A percentile compares a stretch with the other conserved stretches of the same genome.
Evolutionary conservation across 176 grass and related monocot genomes (phyloP).

Genomic region (Raddia guianensis): DNA sequence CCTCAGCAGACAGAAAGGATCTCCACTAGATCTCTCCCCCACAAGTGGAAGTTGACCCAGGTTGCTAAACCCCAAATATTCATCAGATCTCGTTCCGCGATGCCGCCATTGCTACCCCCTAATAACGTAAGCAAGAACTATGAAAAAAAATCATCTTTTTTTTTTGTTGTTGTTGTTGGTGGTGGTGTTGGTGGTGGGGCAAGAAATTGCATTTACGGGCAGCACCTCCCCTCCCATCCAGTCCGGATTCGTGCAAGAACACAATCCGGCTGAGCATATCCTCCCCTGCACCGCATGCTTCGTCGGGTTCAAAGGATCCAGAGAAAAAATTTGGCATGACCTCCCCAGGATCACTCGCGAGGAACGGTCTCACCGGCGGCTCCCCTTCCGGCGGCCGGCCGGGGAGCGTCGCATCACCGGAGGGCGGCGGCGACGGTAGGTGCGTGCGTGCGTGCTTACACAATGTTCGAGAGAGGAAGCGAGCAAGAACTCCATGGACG

Average conservation of each 20-base stretch:
- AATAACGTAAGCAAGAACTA: conserved; percentile 37
- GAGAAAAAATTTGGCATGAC: conserved; percentile 10
- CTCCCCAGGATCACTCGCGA: conserved; percentile 22
- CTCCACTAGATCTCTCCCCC: conserved; percentile 26
- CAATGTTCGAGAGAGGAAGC: neutral
- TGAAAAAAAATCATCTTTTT: neutral
- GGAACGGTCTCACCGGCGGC: neutral
- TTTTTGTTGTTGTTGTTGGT: too few species aligned
- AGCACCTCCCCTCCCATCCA: conserved; percentile 27
- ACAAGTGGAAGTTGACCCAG: conserved; percentile 25
- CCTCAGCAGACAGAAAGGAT: conserved; percentile 1
- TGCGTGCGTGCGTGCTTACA: neutral
- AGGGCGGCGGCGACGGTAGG: conserved; percentile 1
- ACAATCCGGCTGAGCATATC: neutral
- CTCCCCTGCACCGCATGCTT: too few species aligned
- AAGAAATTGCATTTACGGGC: conserved; percentile 23
- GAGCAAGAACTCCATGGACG: conserved; percentile 1
- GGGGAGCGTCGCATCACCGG: neutral
- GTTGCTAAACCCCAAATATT: conserved; percentile 3
- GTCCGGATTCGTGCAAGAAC: neutral
- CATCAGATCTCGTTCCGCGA: conserved; percentile 9
- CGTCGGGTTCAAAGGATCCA: conserved; percentile 10
- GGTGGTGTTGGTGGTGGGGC: neutral
- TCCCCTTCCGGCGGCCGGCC: neutral
- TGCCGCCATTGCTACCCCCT: neutral